A percentile compares a stretch with the other conserved stretches of the same genome.
Conservation (phyloP, 2,329 filamentous ascomycete species). For the Ophiostoma australiae region DNA sequence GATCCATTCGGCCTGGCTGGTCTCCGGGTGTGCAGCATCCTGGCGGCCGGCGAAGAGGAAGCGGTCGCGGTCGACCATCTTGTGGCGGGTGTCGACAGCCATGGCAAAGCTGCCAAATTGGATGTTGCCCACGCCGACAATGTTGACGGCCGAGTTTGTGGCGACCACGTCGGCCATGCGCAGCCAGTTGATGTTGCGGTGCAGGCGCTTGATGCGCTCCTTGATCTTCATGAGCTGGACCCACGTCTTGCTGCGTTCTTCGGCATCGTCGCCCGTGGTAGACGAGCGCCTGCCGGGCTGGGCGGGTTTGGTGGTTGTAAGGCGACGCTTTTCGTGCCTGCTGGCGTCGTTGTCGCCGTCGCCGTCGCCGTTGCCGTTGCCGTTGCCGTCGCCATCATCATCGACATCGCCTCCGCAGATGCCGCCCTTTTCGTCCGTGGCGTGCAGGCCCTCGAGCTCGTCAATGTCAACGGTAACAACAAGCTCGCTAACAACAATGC, state of each 20-base stretch:
- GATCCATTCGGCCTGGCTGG: constrained; percentile 89
- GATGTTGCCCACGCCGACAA: constrained; percentile 76
- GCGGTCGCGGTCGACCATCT: constrained; percentile 84
- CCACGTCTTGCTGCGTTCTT: constrained; percentile 68
- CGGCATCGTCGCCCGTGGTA: neutral
- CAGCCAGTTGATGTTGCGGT: constrained; percentile 82
- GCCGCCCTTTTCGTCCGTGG: constrained; percentile 31
- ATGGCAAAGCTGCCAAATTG: constrained; percentile 80
- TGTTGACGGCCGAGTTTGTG: constrained; percentile 68
- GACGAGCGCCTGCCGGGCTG: neutral
- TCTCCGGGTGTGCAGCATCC: constrained; percentile 45
- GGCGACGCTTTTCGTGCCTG: neutral
- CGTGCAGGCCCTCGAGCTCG: constrained; percentile 53
- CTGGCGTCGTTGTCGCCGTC: neutral
- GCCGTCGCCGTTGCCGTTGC: no score
- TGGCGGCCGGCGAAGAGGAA: constrained; percentile 77
- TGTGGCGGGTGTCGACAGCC: constrained; percentile 83
- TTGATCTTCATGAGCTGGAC: constrained; percentile 71
- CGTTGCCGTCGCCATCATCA: neutral
- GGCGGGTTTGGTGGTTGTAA: neutral
- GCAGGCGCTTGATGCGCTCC: constrained; percentile 78
- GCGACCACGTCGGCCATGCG: constrained; percentile 84
- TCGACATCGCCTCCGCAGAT: neutral
- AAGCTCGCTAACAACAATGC: constrained; percentile 79
- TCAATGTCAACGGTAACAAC: constrained; percentile 76